Base-by-base conservation (phyloP, 768 basidiomycete species). In the Leccinum variicolor region DNA sequence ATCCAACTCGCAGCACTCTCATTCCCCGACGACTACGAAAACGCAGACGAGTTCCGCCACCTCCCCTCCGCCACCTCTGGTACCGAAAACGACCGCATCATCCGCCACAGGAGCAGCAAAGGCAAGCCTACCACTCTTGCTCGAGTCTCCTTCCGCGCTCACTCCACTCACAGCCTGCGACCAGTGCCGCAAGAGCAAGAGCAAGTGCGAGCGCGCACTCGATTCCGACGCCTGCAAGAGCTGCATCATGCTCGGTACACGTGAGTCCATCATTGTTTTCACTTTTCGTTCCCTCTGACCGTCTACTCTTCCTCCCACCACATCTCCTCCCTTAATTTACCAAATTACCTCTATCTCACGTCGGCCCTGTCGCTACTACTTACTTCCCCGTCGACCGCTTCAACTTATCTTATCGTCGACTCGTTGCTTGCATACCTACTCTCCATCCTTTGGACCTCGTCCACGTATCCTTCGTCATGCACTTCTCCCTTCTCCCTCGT, bases 161-260 rank as follows among this genome's bases (percentile, higher is more conserved):
- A 31, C 31, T 3, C 29, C n/a, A n/a, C 13, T 9, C 10, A 21
- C 62, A 89, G 90, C 92, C 23, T 94, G 91, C 74, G 91, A 93
- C 73, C 90, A 92, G 67, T 93, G 91, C 71, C 83, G 91, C 55
- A 93, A 93, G 72, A 89, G 85, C 66, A 92, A 92, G 68, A 92
- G 91, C 78, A 92, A 92, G 74, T 93, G 92, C 72, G 91, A 92
- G 73, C 84, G 89, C 34, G 59, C 81, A 9, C 73, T 74, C 14
- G 77, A 81, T 34, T 79, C 75, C 39, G 82, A 86, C 58, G 83
- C 86, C 23, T 94, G 91, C 75, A 86, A 86, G 67, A 89, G 83
- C 65, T 94, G 91, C 69, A 74, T 85, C 39, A 79, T 88, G 78
- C 78, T 90, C 17, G 83, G 83, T 50, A 89, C 87, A 33, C 70